Conservation (phyloP, 768 basidiomycete species). For the Tephrocybe sp. region DNA sequence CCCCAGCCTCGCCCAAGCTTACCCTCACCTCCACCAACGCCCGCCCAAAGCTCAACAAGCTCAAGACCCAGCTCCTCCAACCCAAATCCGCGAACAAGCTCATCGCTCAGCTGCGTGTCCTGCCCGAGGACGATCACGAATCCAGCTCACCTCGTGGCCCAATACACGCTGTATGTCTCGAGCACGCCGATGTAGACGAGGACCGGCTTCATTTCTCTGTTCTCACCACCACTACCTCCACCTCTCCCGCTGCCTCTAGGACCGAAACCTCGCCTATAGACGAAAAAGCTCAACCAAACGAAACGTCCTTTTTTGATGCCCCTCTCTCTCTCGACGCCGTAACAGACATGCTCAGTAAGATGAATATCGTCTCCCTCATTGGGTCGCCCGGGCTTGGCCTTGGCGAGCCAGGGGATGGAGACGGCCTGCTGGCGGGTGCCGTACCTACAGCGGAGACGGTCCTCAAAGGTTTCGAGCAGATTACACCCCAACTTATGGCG, state of each 20-base stretch:
- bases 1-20: slow-evolving; percentile 31
- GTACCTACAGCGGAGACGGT: slow-evolving; percentile 76
- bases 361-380: slow-evolving; percentile 64
- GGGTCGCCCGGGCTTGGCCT: slow-evolving; percentile 64
- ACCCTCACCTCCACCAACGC: slow-evolving; percentile 42
- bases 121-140: slow-evolving; percentile 43
- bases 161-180: slow-evolving; percentile 79
- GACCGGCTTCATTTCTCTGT: slow-evolving; percentile 59
- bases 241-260: too few species aligned
- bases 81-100: slow-evolving; percentile 70
- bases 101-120: slow-evolving; percentile 64
- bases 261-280: too few species aligned
- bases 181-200: slow-evolving; percentile 60
- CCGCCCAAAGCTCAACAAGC: slow-evolving; percentile 55
- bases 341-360: slow-evolving; percentile 50
- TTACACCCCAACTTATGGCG: slow-evolving; percentile 78
- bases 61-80: slow-evolving; percentile 66
- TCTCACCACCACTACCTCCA: slow-evolving; percentile 27
- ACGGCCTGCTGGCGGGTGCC: slow-evolving; percentile 71
- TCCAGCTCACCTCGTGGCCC: slow-evolving; percentile 34
- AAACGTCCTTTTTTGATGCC: slow-evolving; percentile 33
- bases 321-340: slow-evolving; percentile 52
- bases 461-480: slow-evolving; percentile 62
- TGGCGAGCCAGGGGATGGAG: slow-evolving; percentile 68
- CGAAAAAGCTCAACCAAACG: neutral